A percentile compares a stretch with the other conserved stretches of the same genome.
phyloP scores from a whole-genome alignment of 257 asterid genomes.

The Solanum chilense region DNA sequence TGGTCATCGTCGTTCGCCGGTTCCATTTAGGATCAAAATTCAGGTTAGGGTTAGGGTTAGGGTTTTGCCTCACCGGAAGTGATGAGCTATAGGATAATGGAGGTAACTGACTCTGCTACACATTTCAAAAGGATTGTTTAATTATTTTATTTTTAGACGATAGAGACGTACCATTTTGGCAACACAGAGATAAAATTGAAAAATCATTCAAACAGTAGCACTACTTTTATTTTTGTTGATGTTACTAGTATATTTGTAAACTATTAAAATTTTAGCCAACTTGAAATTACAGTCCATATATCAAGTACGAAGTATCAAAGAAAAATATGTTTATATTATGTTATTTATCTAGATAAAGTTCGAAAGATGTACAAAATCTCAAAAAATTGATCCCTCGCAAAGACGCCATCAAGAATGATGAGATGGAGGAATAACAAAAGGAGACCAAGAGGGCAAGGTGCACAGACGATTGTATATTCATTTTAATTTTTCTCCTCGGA shows the following conservation, averaged over 20 bases:
- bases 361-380: neutral
- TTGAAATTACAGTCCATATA: neutral
- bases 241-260: neutral
- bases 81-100: neutral
- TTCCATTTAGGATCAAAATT: neutral
- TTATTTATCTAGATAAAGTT: neutral
- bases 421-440: neutral
- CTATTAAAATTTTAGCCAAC: neutral
- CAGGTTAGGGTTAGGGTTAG: conserved; percentile 24
- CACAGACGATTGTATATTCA: too few species aligned
- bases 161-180: neutral
- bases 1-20: conserved; percentile 27
- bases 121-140: neutral
- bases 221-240: neutral
- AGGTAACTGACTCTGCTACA: neutral
- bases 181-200: neutral
- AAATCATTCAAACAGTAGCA: neutral
- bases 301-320: neutral
- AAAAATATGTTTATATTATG: neutral
- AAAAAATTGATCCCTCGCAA: neutral
- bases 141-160: neutral
- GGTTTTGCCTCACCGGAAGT: conserved; percentile 10
- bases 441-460: neutral
- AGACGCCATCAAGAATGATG: neutral
- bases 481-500: neutral